Conservation (phyloP, 129 eudicot species). For the Sambucus nigra region DNA sequence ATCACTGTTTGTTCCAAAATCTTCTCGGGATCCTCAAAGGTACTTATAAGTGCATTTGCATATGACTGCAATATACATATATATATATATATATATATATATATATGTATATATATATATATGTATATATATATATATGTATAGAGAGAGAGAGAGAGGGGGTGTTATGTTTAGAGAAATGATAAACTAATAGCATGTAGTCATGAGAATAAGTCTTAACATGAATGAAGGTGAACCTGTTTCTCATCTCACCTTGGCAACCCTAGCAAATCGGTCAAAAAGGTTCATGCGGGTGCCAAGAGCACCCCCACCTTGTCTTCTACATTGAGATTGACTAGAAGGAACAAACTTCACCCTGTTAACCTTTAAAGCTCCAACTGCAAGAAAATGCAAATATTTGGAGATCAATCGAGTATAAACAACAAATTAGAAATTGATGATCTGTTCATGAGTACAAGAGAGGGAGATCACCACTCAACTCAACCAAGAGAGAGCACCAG, state of each 20-base stretch:
- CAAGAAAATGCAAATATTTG: neutral
- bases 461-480: no score
- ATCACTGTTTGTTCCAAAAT: constrained; percentile 29
- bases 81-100: no score
- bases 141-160: no score
- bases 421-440: neutral
- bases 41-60: constrained; percentile 33
- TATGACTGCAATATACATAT: constrained; percentile 17
- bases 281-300: constrained; percentile 22
- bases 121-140: no score
- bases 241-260: constrained; percentile 17
- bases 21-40: constrained; percentile 35
- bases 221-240: neutral
- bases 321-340: constrained; percentile 15
- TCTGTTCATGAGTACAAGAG: neutral
- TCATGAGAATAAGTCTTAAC: neutral
- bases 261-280: constrained; percentile 32
- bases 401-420: neutral
- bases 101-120: no score
- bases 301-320: constrained; percentile 16
- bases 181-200: no score
- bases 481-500: no score
- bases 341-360: constrained; percentile 3
- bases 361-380: constrained; percentile 3
- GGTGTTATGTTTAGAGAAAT: no score